Evolutionary conservation across 108 stramenopile genomes (phyloP).

Genomic region (Pseudonitzschia delicatissima): DNA sequence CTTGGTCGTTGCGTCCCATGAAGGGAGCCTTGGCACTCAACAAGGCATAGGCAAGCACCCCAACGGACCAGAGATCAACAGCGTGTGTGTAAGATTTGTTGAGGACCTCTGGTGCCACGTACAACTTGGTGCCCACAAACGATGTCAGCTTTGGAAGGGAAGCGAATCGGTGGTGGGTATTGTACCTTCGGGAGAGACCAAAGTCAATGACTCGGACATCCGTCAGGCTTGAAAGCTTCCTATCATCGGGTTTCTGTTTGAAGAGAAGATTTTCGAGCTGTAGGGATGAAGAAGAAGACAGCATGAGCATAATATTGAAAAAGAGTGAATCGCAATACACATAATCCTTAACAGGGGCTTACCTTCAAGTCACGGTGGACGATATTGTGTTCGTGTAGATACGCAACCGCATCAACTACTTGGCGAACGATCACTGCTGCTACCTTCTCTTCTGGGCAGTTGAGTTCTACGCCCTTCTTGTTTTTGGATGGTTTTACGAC

Average conservation of each 20-base stretch:
- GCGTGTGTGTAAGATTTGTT: slow-evolving; percentile 39
- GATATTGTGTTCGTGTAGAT: slow-evolving; percentile 62
- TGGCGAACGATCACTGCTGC: slow-evolving; percentile 46
- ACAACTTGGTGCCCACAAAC: slow-evolving; percentile 66
- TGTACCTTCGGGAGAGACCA: slow-evolving; percentile 66
- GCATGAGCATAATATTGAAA: not conserved
- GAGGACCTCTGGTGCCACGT: slow-evolving; percentile 68
- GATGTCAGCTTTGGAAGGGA: not conserved
- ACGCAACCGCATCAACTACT: slow-evolving; percentile 60
- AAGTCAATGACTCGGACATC: slow-evolving; percentile 80
- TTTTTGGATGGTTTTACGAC: slow-evolving; percentile 37
- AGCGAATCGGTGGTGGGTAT: not conserved
- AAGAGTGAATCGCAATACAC: not conserved
- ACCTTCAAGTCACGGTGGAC: slow-evolving; percentile 55
- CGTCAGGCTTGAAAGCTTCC: slow-evolving; percentile 22
- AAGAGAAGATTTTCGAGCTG: slow-evolving; percentile 92
- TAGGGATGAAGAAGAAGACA: not conserved
- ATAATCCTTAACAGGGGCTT: too few species aligned
- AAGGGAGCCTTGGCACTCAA: slow-evolving; percentile 82
- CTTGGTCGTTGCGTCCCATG: slow-evolving; percentile 41
- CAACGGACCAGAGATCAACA: slow-evolving; percentile 87
- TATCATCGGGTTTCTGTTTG: slow-evolving; percentile 15
- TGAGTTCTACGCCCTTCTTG: not conserved
- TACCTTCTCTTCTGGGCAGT: slow-evolving; percentile 46
- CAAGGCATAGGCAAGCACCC: slow-evolving; percentile 86